A percentile compares a stretch with the other conserved stretches of the same genome.
phyloP scores from a whole-genome alignment of 139 green algal species.

The Desmodesmus armatus region DNA sequence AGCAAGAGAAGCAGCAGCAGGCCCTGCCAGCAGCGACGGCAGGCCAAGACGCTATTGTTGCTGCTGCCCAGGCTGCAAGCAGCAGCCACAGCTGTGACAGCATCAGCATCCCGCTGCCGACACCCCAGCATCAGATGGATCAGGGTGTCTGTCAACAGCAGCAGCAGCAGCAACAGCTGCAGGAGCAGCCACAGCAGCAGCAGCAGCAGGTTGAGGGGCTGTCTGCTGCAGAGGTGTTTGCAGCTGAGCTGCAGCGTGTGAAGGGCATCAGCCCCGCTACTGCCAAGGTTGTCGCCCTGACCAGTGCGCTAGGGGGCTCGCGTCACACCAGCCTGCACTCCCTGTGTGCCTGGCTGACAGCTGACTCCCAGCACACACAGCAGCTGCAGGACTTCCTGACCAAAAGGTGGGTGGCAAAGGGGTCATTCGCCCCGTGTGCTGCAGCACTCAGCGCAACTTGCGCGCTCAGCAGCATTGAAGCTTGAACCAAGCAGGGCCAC shows the following conservation, averaged over 20 bases:
- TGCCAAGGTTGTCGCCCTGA: not conserved
- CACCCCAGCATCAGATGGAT: too few relatives aligned
- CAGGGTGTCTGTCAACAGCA: too few relatives aligned
- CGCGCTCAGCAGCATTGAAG: too few relatives aligned
- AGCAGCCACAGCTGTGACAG: too few relatives aligned
- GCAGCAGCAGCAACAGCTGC: not conserved
- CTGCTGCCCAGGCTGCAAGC: too few relatives aligned
- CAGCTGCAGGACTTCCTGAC: not conserved
- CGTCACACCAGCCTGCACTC: not conserved
- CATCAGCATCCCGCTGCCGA: too few relatives aligned
- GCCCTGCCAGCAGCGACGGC: too few relatives aligned
- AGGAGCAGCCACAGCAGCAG: not conserved
- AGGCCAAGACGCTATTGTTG: too few relatives aligned
- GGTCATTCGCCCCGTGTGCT: too few relatives aligned
- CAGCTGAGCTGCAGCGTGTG: not conserved
- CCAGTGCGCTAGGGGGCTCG: not conserved
- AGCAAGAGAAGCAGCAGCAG: too few relatives aligned
- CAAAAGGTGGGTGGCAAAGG: not conserved
- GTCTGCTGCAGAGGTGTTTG: conserved; percentile 8
- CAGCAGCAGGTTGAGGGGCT: not conserved
- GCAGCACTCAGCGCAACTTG: too few relatives aligned
- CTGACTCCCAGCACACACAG: not conserved
- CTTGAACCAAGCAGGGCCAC: too few relatives aligned
- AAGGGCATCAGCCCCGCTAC: not conserved
- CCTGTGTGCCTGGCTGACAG: not conserved